phyloP scores from a whole-genome alignment of 352 stramenopile genomes.

The Phytophthora sp. region DNA sequence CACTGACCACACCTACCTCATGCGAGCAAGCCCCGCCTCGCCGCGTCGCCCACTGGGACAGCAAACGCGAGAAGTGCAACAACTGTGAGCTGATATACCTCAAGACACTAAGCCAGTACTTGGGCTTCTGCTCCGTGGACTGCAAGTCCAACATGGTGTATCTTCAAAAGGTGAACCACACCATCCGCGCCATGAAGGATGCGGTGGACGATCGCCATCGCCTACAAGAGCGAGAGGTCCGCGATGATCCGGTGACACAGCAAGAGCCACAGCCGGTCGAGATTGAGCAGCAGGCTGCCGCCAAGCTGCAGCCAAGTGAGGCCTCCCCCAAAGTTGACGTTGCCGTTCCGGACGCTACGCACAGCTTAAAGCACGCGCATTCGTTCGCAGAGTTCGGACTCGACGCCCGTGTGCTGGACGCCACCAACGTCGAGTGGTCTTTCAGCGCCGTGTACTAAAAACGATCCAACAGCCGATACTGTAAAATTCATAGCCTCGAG shows the following conservation, averaged over 20 bases:
- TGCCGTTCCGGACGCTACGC: too few species aligned
- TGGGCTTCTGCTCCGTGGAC: constrained; percentile 85
- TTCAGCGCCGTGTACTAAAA: constrained; percentile 80
- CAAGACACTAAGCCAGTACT: constrained; percentile 76
- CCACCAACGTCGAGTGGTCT: constrained; percentile 72
- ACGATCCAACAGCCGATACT: constrained; percentile 17
- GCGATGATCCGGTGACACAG: constrained; percentile 28
- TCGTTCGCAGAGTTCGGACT: constrained; percentile 85
- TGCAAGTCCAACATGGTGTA: constrained; percentile 89
- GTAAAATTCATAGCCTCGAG: constrained; percentile 40
- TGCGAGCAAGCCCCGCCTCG: constrained; percentile 16
- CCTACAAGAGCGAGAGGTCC: constrained; percentile 29
- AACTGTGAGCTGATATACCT: constrained; percentile 89
- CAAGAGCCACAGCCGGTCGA: constrained; percentile 27
- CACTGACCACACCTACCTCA: constrained; percentile 11
- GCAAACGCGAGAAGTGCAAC: constrained; percentile 83
- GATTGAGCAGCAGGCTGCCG: constrained; percentile 16
- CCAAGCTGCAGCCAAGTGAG: constrained; percentile 22
- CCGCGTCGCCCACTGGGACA: constrained; percentile 81
- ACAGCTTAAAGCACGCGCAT: constrained; percentile 37
- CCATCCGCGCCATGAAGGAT: constrained; percentile 78
- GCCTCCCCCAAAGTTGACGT: constrained; percentile 12
- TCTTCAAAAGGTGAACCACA: constrained; percentile 80
- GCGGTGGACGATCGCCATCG: constrained; percentile 60
- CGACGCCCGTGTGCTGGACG: constrained; percentile 52